These are phyloP conservation scores for Penicillium digitatum DNA, from an alignment of 2,329 filamentous ascomycete genomes.

Conservation along the genomic window DNA sequence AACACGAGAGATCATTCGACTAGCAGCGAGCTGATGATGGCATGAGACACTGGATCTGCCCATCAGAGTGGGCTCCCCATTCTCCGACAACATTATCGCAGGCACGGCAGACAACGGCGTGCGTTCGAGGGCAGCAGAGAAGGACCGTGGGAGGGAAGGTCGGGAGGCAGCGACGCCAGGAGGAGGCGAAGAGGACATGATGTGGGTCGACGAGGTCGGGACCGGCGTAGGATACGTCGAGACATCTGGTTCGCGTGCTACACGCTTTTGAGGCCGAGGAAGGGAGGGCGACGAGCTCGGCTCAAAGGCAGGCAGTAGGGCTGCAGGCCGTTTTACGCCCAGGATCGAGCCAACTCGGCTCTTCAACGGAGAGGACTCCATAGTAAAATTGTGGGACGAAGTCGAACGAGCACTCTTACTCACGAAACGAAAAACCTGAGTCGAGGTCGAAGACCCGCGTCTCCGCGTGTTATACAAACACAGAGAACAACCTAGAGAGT, in stretches of 20 bases:
- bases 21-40: conserved; percentile 89
- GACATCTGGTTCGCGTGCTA: conserved; percentile 43
- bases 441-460: conserved; percentile 28
- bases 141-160: conserved; percentile 58
- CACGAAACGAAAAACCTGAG: conserved; percentile 16
- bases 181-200: conserved; percentile 78
- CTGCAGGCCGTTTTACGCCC: conserved; percentile 46
- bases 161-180: conserved; percentile 51
- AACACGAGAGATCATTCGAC: conserved; percentile 86
- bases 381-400: conserved; percentile 20
- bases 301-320: conserved; percentile 49
- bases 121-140: conserved; percentile 65
- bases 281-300: conserved; percentile 49
- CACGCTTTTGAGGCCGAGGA: conserved; percentile 47
- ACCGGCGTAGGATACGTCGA: conserved; percentile 85
- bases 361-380: conserved; percentile 43
- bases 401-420: conserved; percentile 15
- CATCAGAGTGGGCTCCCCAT: conserved; percentile 79
- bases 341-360: conserved; percentile 34
- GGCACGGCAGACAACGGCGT: conserved; percentile 78
- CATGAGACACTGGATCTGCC: conserved; percentile 92
- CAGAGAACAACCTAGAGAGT: conserved; percentile 14
- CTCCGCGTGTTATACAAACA: conserved; percentile 17
- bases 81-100: conserved; percentile 73
- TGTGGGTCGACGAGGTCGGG: conserved; percentile 88